phyloP scores from a whole-genome alignment of 108 stramenopile species.

The Pseudonitzschia delicatissima region DNA sequence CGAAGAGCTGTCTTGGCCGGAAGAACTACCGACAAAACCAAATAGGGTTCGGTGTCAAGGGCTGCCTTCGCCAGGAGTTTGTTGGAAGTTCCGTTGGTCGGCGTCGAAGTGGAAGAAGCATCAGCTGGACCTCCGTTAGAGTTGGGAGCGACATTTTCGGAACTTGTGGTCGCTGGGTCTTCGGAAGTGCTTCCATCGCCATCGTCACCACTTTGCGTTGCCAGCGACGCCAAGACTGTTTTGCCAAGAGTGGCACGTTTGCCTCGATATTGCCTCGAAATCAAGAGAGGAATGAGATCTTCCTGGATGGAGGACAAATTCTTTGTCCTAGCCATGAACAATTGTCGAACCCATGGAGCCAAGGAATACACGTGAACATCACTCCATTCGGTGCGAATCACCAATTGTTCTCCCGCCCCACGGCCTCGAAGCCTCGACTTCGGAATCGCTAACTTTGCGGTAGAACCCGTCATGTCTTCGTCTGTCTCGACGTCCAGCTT shows the following conservation, averaged over 20 bases:
- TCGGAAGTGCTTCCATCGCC: slow-evolving; percentile 7
- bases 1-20: slow-evolving; percentile 53
- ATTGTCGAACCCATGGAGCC: slow-evolving; percentile 72
- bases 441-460: slow-evolving; percentile 62
- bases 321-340: slow-evolving; percentile 44
- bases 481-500: slow-evolving; percentile 74
- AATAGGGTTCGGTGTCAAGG: slow-evolving; percentile 32
- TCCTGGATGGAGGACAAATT: slow-evolving; percentile 46
- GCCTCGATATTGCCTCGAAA: slow-evolving; percentile 71
- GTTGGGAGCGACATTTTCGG: slow-evolving; percentile 2
- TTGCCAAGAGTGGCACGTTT: slow-evolving; percentile 65
- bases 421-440: slow-evolving; percentile 50
- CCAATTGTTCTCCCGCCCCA: slow-evolving; percentile 17
- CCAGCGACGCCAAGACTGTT: slow-evolving; percentile 14
- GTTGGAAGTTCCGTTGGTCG: slow-evolving; percentile 10
- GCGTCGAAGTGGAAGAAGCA: neutral
- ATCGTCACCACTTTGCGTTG: slow-evolving; percentile 11
- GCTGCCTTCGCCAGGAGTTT: neutral
- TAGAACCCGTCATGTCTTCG: slow-evolving; percentile 65
- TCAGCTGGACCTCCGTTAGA: neutral
- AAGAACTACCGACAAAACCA: slow-evolving; percentile 61
- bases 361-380: slow-evolving; percentile 84
- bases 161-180: slow-evolving; percentile 12
- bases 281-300: slow-evolving; percentile 71
- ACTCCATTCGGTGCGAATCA: slow-evolving; percentile 43